Evolutionary conservation across 2,329 filamentous ascomycete species (phyloP).

Genomic region (Fusarium sp.): DNA sequence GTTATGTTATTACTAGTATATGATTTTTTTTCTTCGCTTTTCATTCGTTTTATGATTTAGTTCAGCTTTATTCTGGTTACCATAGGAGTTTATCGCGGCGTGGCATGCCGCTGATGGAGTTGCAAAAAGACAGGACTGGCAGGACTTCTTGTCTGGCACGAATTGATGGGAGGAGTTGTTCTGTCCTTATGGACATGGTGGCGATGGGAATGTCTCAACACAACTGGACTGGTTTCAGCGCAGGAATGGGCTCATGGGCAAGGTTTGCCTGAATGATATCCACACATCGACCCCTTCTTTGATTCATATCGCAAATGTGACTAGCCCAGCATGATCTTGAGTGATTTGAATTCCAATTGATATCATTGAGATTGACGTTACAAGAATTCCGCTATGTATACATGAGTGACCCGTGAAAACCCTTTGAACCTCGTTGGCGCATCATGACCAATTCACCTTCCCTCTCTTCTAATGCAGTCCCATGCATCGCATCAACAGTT

Average conservation of each 20-base stretch:
- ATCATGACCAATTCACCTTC: background rate
- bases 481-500: background rate
- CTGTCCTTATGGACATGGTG: conserved; percentile 20
- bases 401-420: conserved; percentile 5
- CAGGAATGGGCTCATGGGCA: conserved; percentile 6
- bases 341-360: conserved; percentile 9
- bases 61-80: conserved; percentile 13
- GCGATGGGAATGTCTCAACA: background rate
- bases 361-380: conserved; percentile 11
- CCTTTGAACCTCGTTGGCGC: background rate
- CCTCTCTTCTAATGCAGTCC: conserved; percentile 24
- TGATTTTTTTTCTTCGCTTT: conserved; percentile 13
- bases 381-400: conserved; percentile 26
- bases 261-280: conserved; percentile 23
- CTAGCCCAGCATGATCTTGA: background rate
- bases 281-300: conserved; percentile 27
- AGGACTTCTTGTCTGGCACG: conserved; percentile 16
- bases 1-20: conserved; percentile 16
- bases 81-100: conserved; percentile 40
- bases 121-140: conserved; percentile 26
- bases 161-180: conserved; percentile 20
- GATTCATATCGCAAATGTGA: background rate
- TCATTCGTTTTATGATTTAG: conserved; percentile 12
- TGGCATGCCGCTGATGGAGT: conserved; percentile 39
- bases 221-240: conserved; percentile 2